Evolutionary conservation across 1,284 basidiomycete genomes (phyloP), one percentile per base, ranked within the genome.

Genomic region (Sutorius eximius): DNA sequence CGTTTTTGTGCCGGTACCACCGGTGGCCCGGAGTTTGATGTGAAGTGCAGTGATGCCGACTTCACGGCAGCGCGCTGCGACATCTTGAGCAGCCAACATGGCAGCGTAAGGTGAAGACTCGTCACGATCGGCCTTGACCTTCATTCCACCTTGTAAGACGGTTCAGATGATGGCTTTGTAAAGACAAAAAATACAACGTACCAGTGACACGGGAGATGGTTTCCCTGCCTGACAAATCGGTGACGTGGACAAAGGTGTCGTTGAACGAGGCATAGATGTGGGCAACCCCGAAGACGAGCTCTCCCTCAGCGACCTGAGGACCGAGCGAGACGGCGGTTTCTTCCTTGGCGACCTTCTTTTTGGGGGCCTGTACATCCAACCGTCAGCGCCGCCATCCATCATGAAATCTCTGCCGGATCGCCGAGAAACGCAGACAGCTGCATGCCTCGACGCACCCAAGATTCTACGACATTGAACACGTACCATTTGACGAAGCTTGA

Each of bases 51-150:
- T 98, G 80, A 99, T 93, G 61, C 97, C 96, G 67, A 98, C 93
- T 80, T 99, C 97, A 75, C 93, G 93, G 90, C 96, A 99, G 67
- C 96, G 93, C 56, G 82, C 76, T 60, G 96, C 95, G 66, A 95
- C 93, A 72, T 98, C 96, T 81, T 98, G 96, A 53, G 96, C 96
- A 61, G 96, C 96, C 77, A 98, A 84, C 96, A 99, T 98, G 73
- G 97, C 97, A 61, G 96, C 97, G 80, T 98, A 99, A 27, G 96
- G 93, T 40, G 96, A 98, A 49, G 95, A 98, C 82, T 99, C 96
- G 81, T 99, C 96, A 80, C 97, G 93, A 79, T 99, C 96, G 40
- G 96, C 97, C 83, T 99, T 99, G 82, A 99, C 96, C 82, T 99
- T 99, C 97, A 99, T 99, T 63, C 96, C 96, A 72, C 92, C 91